Conservation (phyloP, 1,284 basidiomycete species). For the Leucoagaricus sp. region DNA sequence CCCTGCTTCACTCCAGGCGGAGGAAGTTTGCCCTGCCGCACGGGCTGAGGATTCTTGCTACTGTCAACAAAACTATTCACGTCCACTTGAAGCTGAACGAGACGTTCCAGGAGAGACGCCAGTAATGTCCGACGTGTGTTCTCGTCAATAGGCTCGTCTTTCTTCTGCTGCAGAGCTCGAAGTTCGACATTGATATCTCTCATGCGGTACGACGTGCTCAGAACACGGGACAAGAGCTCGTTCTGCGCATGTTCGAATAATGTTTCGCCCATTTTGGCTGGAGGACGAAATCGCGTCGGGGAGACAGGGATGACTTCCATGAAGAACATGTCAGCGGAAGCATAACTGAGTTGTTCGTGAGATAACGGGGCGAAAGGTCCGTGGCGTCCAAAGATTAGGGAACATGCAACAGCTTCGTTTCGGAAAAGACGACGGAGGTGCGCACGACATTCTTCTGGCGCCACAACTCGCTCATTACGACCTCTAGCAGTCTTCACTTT, state of each 20-base stretch:
- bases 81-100: constrained; percentile 91
- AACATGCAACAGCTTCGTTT: constrained; percentile 83
- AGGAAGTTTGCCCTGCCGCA: constrained; percentile 90
- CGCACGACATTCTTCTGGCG: constrained; percentile 90
- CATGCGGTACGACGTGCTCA: constrained; percentile 82
- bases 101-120: constrained; percentile 73
- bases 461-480: constrained; percentile 86
- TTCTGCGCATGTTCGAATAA: constrained; percentile 98
- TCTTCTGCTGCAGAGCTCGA: constrained; percentile 62
- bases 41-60: constrained; percentile 88
- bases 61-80: constrained; percentile 99
- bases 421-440: constrained; percentile 89
- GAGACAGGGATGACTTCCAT: constrained; percentile 91
- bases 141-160: constrained; percentile 51
- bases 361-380: constrained; percentile 76
- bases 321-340: constrained; percentile 97
- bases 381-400: constrained; percentile 91
- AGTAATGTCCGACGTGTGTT: constrained; percentile 61
- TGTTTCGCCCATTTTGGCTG: constrained; percentile 89
- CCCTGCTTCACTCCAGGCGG: constrained; percentile 96
- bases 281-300: constrained; percentile 95
- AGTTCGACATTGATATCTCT: constrained; percentile 79
- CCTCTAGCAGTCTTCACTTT: constrained; percentile 75
- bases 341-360: constrained; percentile 55
- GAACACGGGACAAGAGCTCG: constrained; percentile 84